Evolutionary conservation across 371 early-diverging fungal genomes (phyloP).

Genomic region (Fennellomyces sp.): DNA sequence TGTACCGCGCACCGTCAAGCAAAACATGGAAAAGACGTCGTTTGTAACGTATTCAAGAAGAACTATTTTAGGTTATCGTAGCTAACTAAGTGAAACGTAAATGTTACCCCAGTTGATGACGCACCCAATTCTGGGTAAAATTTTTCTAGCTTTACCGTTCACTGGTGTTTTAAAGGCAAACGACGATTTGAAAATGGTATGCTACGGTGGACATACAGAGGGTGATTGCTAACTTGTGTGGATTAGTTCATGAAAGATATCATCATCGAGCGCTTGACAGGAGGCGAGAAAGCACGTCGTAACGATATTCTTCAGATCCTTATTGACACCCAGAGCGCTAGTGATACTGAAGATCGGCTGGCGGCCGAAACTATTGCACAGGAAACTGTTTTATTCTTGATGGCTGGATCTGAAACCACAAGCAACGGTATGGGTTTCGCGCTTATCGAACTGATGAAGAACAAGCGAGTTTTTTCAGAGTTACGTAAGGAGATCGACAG

Average conservation of each 20-base stretch:
- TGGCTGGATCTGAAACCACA: slow-evolving; percentile 44
- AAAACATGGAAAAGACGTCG: background rate
- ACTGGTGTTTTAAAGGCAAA: background rate
- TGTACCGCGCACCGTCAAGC: slow-evolving; percentile 22
- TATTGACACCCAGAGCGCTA: slow-evolving; percentile 27
- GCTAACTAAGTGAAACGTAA: too few relatives aligned
- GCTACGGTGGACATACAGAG: background rate
- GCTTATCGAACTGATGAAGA: slow-evolving; percentile 22
- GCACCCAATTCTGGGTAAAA: slow-evolving; percentile 4
- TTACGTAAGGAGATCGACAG: slow-evolving; percentile 32
- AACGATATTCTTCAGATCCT: slow-evolving; percentile 45
- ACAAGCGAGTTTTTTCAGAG: slow-evolving; percentile 21
- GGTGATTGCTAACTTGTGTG: background rate
- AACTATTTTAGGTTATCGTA: too few relatives aligned
- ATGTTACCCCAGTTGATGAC: background rate
- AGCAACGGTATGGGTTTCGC: slow-evolving; percentile 36
- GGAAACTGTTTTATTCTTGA: slow-evolving; percentile 36
- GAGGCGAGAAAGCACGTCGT: slow-evolving; percentile 15
- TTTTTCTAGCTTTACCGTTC: background rate
- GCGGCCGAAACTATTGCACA: slow-evolving; percentile 27
- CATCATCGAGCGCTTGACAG: slow-evolving; percentile 27
- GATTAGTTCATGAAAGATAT: slow-evolving; percentile 32
- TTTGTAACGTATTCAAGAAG: background rate
- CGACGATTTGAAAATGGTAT: background rate
- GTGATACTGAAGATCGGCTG: slow-evolving; percentile 25